phyloP scores from a whole-genome alignment of 768 basidiomycete species.

The Sistotremastrum suecicum region DNA sequence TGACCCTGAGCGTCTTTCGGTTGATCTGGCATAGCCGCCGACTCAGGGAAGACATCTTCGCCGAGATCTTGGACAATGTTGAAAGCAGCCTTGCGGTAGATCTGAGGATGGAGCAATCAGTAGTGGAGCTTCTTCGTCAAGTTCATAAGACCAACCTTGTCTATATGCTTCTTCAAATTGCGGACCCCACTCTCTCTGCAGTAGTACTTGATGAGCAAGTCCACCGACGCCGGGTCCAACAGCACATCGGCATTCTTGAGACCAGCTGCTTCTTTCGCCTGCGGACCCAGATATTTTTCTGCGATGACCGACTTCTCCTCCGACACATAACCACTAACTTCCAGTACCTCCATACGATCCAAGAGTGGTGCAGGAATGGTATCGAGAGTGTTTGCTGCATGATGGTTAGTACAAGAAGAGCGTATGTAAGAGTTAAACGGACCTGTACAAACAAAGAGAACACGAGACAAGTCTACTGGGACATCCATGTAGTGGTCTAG shows the following conservation, averaged over 20 bases:
- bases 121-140: neutral
- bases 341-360: slow-evolving; percentile 93
- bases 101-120: slow-evolving; percentile 29
- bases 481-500: slow-evolving; percentile 97
- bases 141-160: slow-evolving; percentile 50
- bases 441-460: slow-evolving; percentile 93
- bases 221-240: slow-evolving; percentile 64
- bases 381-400: slow-evolving; percentile 70
- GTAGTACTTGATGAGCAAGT: slow-evolving; percentile 89
- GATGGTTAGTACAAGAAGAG: neutral
- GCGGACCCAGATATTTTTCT: slow-evolving; percentile 75
- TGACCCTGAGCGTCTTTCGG: slow-evolving; percentile 5
- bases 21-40: slow-evolving; percentile 16
- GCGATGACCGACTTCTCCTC: slow-evolving; percentile 89
- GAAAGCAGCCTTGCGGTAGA: slow-evolving; percentile 91
- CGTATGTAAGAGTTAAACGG: slow-evolving; percentile 5
- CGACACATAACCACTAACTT: slow-evolving; percentile 88
- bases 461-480: slow-evolving; percentile 88
- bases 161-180: slow-evolving; percentile 95
- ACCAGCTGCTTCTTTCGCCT: slow-evolving; percentile 85
- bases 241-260: slow-evolving; percentile 73
- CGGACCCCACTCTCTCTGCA: slow-evolving; percentile 95
- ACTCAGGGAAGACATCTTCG: slow-evolving; percentile 74
- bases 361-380: slow-evolving; percentile 89
- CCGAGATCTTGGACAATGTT: slow-evolving; percentile 85